Conservation (phyloP, 306 rosid genomes). For the Quercus cerris region DNA sequence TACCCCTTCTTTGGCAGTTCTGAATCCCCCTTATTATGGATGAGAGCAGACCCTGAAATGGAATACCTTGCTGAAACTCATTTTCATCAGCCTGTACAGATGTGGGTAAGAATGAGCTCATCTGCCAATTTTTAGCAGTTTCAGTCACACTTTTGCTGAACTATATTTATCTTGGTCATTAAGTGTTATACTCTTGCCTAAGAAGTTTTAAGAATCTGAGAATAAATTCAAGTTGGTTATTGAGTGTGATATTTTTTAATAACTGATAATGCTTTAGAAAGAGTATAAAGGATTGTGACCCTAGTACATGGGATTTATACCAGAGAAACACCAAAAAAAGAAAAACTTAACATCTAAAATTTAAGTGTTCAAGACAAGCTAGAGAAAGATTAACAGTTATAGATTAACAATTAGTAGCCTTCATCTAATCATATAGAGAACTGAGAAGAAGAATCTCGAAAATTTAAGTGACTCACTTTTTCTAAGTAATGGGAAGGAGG, state of each 20-base stretch:
- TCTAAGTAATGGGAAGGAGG: too few relatives aligned
- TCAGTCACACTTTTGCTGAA: not conserved
- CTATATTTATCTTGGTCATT: not conserved
- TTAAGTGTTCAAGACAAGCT: not conserved
- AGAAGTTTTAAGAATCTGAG: not conserved
- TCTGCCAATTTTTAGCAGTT: not conserved
- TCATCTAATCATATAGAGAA: not conserved
- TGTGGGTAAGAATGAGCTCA: constrained; percentile 86
- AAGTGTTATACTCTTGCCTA: not conserved
- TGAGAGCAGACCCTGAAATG: constrained; percentile 99
- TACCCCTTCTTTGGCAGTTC: constrained; percentile 40
- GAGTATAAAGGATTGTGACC: not conserved
- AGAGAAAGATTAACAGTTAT: too few relatives aligned
- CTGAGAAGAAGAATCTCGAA: not conserved
- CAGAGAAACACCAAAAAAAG: not conserved
- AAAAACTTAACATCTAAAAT: not conserved
- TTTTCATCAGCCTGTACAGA: constrained; percentile 93
- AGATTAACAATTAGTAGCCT: not conserved
- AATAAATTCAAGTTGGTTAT: too few relatives aligned
- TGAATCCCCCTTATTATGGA: constrained; percentile 91
- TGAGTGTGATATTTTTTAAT: not conserved
- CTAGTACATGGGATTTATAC: not conserved
- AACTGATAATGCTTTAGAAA: not conserved
- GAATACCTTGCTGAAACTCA: constrained; percentile 93
- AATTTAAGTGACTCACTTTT: too few relatives aligned